Base-by-base conservation (phyloP, 225 moss, liverwort and hornwort genomes). In the Physcomitrellopsis africana region DNA sequence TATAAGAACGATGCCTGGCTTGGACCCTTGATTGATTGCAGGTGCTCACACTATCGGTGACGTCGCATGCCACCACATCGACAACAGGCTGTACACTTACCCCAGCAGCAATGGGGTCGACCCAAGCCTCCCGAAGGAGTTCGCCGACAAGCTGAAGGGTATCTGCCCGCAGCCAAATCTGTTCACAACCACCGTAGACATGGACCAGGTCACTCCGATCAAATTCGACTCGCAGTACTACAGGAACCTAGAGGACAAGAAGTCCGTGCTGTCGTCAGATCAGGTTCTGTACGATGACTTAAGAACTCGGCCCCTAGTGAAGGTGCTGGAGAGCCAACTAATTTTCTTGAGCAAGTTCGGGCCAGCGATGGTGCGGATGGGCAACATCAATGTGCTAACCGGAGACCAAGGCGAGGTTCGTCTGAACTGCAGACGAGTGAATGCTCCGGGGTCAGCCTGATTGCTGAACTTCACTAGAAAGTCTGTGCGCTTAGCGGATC, bases 221-320 rank as follows among this genome's bases (percentile, higher is more conserved):
- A 45, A 11, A 42, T 81, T 85, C 47, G 84, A 85, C 57, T 19
- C 23, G 17, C 51, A 65, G 62, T 84, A 75, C 45, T 76, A 49
- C 59, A 37, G 16, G 41, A 76, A 72, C 70, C 63, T 80, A 44
- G 19, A 23, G 2, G 3, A 13, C 3, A 72, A 51, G 60, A 37
- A 52, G 44, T 76, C 76, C 5, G 60, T 72, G 11, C 27, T 73
- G 11, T 72, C 68, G 16, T 81, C 72, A 4, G 72, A 77, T 43
- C 72, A 72, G 54, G 27, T 15, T 15, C 9, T 76, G 51, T 41
- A 47, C 24, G 26, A 19, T 3, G 76, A 76, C 52, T 0, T 13
- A 8, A 24, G 57, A n/a, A 81, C 71, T 3, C 22, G 27, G 2
- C 51, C 44, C 0, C 3, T 8, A 0, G 80, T 79, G 58, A 26